Base-by-base conservation (phyloP, 2,329 filamentous ascomycete species). In the Periconia digitata region DNA sequence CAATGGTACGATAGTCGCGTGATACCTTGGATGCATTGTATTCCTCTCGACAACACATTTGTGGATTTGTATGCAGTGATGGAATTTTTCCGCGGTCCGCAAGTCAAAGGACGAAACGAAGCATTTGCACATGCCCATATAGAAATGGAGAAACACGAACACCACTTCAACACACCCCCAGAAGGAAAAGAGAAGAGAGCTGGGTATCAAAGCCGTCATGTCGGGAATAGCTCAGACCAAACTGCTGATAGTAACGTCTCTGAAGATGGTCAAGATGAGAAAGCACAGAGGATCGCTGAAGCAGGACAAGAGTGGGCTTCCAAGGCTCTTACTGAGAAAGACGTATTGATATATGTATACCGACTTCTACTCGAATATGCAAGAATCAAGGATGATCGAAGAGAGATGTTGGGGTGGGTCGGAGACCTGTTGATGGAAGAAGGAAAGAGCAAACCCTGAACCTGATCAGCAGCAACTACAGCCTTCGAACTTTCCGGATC, bases 21-120 rank as follows among this genome's bases (percentile, higher is more conserved):
- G 1, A 74, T 89, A 1, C 79, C 87, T 0, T 94, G 89, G 89
- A 83, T 84, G 63, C 89, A 94, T 69, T 92, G 89, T 59, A 85
- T 91, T 2, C 89, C 89, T 15, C 85, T 92, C 80, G 86, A 91
- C 64, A 87, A 82, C 61, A 81, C 84, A 1, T 91, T 85, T 60
- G 74, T 81, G 29, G 89, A 92, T 57, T 79, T 87, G 59, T 91
- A 85, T 52, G 84, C 82, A 37, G 84, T 90, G 44, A 79, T 90
- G 77, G 83, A 87, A 87, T 92, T 89, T 63, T 90, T 92, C 60
- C 59, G 89, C 3, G 86, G 86, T 15, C 46, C 54, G 86, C 5
- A 84, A 84, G 12, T 54, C 20, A 27, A 16, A 1, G 38, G 35
- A 29, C 39, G 32, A 35, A 21, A 46, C 13, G 27, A 24, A 22